Conservation (phyloP, 345 rosid genomes). For the Luvunga scandens region DNA sequence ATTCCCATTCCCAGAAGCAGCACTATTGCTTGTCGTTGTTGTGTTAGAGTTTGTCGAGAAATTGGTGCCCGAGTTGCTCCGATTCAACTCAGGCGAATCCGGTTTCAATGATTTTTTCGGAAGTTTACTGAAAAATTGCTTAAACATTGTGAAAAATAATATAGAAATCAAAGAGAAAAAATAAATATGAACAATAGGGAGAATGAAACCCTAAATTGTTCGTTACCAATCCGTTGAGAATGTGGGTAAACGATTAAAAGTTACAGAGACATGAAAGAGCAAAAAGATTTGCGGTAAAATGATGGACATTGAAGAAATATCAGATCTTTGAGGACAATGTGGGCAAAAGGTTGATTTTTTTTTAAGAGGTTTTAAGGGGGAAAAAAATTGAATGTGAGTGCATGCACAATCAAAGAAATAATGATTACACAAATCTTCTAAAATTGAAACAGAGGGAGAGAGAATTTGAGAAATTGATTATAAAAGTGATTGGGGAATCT, state of each 20-base stretch:
- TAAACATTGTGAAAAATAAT: constrained; percentile 43
- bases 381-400: constrained; percentile 1
- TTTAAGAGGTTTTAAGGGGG: not conserved
- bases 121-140: constrained; percentile 69
- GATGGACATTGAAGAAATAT: constrained; percentile 7
- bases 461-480: constrained; percentile 8
- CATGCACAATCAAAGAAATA: constrained; percentile 31
- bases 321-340: constrained; percentile 16
- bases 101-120: constrained; percentile 61
- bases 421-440: constrained; percentile 32
- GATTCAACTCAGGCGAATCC: constrained; percentile 44
- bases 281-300: not conserved
- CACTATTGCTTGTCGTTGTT: not conserved
- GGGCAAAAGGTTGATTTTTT: not conserved
- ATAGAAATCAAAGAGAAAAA: not conserved
- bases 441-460: constrained; percentile 7
- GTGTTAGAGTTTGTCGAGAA: not conserved
- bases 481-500: constrained; percentile 22
- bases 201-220: constrained; percentile 20
- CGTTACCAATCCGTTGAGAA: constrained; percentile 34
- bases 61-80: constrained; percentile 33
- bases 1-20: constrained; percentile 28
- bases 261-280: not conserved
- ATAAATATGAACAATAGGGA: constrained; percentile 1
- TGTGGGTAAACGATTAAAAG: not conserved